These are phyloP conservation scores for Xanthoconium separans DNA, from an alignment of 1,284 basidiomycete species.

Conservation along the genomic window DNA sequence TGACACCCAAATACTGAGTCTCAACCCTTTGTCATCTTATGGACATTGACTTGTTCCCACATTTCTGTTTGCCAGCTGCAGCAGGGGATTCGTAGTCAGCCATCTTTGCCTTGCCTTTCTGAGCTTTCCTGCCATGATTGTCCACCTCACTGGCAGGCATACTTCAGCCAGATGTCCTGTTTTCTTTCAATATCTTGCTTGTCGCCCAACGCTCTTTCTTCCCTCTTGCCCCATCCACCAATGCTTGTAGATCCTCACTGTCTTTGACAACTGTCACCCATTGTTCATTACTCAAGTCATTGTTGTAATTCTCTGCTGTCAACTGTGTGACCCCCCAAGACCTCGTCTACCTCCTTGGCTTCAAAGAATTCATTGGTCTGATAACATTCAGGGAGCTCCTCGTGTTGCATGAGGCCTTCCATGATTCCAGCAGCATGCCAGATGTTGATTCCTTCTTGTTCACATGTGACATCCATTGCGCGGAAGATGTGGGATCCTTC, in stretches of 20 bases:
- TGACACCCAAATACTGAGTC: constrained; percentile 50
- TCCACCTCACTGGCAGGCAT: constrained; percentile 66
- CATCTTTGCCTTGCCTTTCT: constrained; percentile 66
- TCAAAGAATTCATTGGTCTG: constrained; percentile 82
- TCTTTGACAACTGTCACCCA: constrained; percentile 91
- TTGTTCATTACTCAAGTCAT: constrained; percentile 92
- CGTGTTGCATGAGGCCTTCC: constrained; percentile 84
- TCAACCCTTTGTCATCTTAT: constrained; percentile 61
- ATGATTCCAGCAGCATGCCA: constrained; percentile 82
- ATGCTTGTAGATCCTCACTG: constrained; percentile 81
- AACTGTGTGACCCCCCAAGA: constrained; percentile 80
- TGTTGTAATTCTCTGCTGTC: constrained; percentile 90
- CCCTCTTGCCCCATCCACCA: constrained; percentile 60
- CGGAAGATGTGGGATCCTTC: constrained; percentile 80
- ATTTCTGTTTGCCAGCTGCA: constrained; percentile 64
- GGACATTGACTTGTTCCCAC: constrained; percentile 69
- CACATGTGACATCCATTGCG: constrained; percentile 83
- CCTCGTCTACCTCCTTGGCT: constrained; percentile 63
- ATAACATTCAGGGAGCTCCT: constrained; percentile 93
- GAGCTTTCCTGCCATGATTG: constrained; percentile 56
- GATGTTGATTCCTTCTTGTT: constrained; percentile 63
- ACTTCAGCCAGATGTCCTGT: constrained; percentile 51
- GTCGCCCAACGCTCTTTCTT: constrained; percentile 60
- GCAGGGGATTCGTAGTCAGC: constrained; percentile 50
- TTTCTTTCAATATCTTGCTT: constrained; percentile 52